Evolutionary conservation across 331 rosid species (phyloP).

Genomic region (Acacia concinna): DNA sequence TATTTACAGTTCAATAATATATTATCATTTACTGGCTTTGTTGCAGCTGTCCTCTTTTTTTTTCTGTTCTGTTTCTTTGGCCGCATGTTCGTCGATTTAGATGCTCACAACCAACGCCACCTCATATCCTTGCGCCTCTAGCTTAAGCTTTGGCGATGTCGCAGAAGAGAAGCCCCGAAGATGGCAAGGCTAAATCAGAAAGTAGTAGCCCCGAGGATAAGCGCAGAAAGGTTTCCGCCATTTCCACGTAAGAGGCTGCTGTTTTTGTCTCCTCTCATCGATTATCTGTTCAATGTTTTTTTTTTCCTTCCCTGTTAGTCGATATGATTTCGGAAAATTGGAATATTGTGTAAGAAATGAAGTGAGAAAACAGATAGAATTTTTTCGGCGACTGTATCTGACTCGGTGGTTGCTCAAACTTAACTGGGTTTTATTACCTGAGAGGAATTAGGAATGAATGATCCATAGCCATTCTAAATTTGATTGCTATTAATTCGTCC

Average conservation of each 20-base stretch:
- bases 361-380: not conserved
- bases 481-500: slow-evolving; percentile 6
- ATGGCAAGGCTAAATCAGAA: slow-evolving; percentile 48
- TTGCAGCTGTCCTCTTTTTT: slow-evolving; percentile 12
- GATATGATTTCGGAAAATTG: not conserved
- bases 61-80: slow-evolving; percentile 11
- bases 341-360: not conserved
- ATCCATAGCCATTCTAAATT: not conserved
- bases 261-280: not conserved
- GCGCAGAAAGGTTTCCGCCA: slow-evolving; percentile 62
- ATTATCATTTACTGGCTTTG: slow-evolving; percentile 4
- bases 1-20: not conserved
- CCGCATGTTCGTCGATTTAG: slow-evolving; percentile 42
- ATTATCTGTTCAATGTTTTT: not conserved
- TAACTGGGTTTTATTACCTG: not conserved
- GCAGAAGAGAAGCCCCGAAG: slow-evolving; percentile 78
- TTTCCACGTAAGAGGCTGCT: slow-evolving; percentile 44
- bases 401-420: not conserved
- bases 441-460: not conserved
- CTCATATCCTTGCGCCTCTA: not conserved
- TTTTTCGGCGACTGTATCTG: not conserved
- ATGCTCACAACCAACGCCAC: slow-evolving; percentile 15
- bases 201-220: slow-evolving; percentile 56
- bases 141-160: slow-evolving; percentile 53
- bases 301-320: not conserved